phyloP scores from a whole-genome alignment of 164 flowering plant species.

The Berberis thunbergii region DNA sequence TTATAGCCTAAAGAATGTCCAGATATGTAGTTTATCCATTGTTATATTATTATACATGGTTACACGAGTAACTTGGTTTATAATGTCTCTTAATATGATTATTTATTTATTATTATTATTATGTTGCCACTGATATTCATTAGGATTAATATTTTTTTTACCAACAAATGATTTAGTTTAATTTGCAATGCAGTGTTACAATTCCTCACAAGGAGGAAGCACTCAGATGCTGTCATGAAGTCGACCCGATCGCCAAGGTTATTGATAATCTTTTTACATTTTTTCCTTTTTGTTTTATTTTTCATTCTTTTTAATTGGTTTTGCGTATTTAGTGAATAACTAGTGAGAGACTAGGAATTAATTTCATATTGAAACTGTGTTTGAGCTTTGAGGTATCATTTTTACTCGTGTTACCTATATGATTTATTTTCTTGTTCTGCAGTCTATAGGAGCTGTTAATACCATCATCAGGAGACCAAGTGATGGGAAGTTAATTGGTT shows the following conservation, averaged over 20 bases:
- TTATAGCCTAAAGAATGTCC: no score
- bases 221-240: conserved; percentile 70
- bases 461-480: conserved; percentile 53
- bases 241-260: conserved; percentile 91
- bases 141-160: neutral
- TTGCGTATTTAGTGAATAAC: no score
- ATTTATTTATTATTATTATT: no score
- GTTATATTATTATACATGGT: no score
- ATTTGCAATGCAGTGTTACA: conserved; percentile 50
- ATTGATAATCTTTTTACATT: conserved; percentile 2
- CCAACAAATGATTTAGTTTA: neutral
- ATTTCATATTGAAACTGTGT: neutral
- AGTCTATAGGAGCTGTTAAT: conserved; percentile 94
- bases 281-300: no score
- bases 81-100: no score
- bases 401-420: neutral
- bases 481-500: conserved; percentile 78
- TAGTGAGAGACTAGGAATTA: no score
- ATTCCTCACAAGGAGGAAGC: conserved; percentile 97
- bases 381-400: neutral
- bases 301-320: no score
- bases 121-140: neutral
- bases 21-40: no score
- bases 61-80: no score
- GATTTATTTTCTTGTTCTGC: conserved; percentile 5